Conservation (phyloP, 441 rosid species). For the Francoa sonchifolia region DNA sequence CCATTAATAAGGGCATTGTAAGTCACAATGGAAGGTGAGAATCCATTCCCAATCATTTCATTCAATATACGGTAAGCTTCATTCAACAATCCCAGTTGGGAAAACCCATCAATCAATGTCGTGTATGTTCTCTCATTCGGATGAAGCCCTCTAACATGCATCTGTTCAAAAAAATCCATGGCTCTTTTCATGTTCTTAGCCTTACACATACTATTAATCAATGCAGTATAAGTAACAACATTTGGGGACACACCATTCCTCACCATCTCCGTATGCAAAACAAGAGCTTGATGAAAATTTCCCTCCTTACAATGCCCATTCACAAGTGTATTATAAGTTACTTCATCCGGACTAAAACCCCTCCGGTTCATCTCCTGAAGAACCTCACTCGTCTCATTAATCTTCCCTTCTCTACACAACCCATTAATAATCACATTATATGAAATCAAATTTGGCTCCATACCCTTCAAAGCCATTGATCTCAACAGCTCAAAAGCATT, state of each 20-base stretch:
- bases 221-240: slow-evolving; percentile 68
- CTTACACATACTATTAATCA: slow-evolving; percentile 71
- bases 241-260: slow-evolving; percentile 61
- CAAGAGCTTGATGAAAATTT: slow-evolving; percentile 63
- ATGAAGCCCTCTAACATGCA: slow-evolving; percentile 59
- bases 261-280: slow-evolving; percentile 60
- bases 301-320: slow-evolving; percentile 64
- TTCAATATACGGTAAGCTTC: slow-evolving; percentile 46
- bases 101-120: slow-evolving; percentile 72
- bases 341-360: slow-evolving; percentile 52
- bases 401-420: slow-evolving; percentile 59
- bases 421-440: slow-evolving; percentile 55
- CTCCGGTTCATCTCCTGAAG: slow-evolving; percentile 42
- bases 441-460: slow-evolving; percentile 45
- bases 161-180: slow-evolving; percentile 60
- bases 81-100: slow-evolving; percentile 48
- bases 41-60: slow-evolving; percentile 58
- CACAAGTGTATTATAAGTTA: slow-evolving; percentile 59
- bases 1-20: slow-evolving; percentile 72
- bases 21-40: slow-evolving; percentile 62
- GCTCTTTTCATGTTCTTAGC: slow-evolving; percentile 73
- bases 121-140: slow-evolving; percentile 78
- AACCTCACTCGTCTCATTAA: slow-evolving; percentile 42
- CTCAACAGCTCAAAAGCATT: slow-evolving; percentile 48
- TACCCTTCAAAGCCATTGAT: slow-evolving; percentile 50